Evolutionary conservation across 257 asterid genomes (phyloP), one percentile per base, ranked within the genome.

Genomic region (Asclepias syriaca): DNA sequence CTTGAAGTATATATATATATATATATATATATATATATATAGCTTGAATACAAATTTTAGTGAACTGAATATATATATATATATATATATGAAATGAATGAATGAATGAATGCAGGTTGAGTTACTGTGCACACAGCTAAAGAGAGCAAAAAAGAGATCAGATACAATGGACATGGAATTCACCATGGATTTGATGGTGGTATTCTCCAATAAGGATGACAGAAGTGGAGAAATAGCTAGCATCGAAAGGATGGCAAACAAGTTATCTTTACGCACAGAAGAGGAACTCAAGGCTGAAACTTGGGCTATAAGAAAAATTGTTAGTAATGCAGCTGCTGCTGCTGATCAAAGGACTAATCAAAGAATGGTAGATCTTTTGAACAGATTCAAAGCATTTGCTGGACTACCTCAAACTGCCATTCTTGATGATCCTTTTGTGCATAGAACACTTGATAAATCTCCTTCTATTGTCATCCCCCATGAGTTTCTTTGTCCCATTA

Each of bases 121-220:
- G 81, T 72, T 82, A 71, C 81, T 87, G 72, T 77, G 83, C 9
- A 68, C 61, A 53, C 97, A 94, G 59, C 81, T 94, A 19, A 85
- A 69, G 67, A 75, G 96, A 76, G 87, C 96, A 32, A 89, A 84
- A 57, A 82, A 74, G 75, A 70, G 97, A 79, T 83, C 83, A 0
- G 95, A 89, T 48, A 83, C 92, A 0, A 97, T 91, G 75, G 99
- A 94, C 79, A 94, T 94, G 91, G 98, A 94, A 74, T 89, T 94
- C 2, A 77, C 91, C 1, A 91, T 94, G 96, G 99, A 91, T 79
- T 71, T 91, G 79, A 91, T 94, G 97, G 96, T 89, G 58, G 92
- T 82, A 0, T 72, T 85, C 10, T 91, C 96, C 22, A 79, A 86
- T 1, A 81, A 77, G 63, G 63, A 86, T 73, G 96, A 88, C 11